These are phyloP conservation scores for Echria macrotheca DNA, from an alignment of 495 filamentous ascomycete genomes.

Conservation along the genomic window DNA sequence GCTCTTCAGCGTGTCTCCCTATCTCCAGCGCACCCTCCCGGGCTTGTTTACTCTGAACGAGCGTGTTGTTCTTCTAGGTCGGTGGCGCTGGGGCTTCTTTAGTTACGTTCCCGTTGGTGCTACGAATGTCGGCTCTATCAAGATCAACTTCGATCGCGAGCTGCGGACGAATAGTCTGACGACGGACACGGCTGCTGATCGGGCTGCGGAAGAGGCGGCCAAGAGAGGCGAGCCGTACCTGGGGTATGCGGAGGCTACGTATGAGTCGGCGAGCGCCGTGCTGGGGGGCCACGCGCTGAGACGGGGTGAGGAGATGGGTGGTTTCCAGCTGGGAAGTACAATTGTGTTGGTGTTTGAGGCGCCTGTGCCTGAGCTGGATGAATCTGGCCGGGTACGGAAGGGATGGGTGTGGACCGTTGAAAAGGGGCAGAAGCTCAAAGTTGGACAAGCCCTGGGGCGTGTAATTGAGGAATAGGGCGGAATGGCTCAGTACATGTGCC, in stretches of 20 bases:
- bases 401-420: conserved; percentile 77
- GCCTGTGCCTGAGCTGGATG: conserved; percentile 60
- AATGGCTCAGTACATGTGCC: too few relatives aligned
- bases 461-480: conserved; percentile 30
- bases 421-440: conserved; percentile 80
- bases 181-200: conserved; percentile 83
- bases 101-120: conserved; percentile 92
- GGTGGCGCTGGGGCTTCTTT: conserved; percentile 98
- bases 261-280: conserved; percentile 67
- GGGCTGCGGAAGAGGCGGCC: conserved; percentile 70
- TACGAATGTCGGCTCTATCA: conserved; percentile 97
- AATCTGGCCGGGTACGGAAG: conserved; percentile 56
- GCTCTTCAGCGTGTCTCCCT: conserved; percentile 90
- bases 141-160: conserved; percentile 94
- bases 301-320: conserved; percentile 94
- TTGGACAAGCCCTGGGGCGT: conserved; percentile 78
- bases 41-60: conserved; percentile 96
- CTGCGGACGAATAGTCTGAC: conserved; percentile 85
- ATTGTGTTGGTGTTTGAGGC: conserved; percentile 97
- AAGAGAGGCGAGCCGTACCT: conserved; percentile 71
- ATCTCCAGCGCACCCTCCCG: conserved; percentile 83
- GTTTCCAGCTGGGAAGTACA: conserved; percentile 92
- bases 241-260: conserved; percentile 88
- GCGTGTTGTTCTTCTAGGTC: conserved; percentile 84
- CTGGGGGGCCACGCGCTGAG: conserved; percentile 77